These are phyloP conservation scores for Cyberlindnera petersonii DNA, from an alignment of 805 yeast species.

Conservation along the genomic window DNA sequence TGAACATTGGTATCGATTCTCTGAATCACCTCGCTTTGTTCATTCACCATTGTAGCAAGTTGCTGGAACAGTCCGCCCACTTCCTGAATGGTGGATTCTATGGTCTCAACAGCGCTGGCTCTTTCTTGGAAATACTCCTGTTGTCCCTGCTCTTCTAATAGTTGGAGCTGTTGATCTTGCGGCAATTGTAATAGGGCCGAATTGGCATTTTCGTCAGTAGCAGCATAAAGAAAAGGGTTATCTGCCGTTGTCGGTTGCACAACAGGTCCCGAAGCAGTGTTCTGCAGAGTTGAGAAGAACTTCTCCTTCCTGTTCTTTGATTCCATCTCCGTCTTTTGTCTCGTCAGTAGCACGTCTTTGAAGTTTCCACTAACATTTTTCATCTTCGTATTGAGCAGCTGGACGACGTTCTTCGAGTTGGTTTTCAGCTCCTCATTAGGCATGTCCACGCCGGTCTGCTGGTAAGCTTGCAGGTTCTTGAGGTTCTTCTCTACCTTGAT, in stretches of 20 bases:
- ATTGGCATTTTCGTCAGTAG: constrained; percentile 16
- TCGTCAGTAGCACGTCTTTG: constrained; percentile 78
- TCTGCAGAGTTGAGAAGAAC: constrained; percentile 50
- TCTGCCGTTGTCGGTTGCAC: constrained; percentile 24
- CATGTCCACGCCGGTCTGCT: constrained; percentile 36
- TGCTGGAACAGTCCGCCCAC: constrained; percentile 94
- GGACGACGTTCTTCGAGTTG: constrained; percentile 81
- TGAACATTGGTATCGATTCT: constrained; percentile 94
- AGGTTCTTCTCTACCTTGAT: constrained; percentile 72
- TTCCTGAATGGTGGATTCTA: constrained; percentile 94
- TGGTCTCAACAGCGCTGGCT: constrained; percentile 88
- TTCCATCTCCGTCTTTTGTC: constrained; percentile 80
- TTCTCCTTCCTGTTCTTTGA: constrained; percentile 81
- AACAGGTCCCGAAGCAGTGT: constrained; percentile 17
- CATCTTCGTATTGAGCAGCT: constrained; percentile 80
- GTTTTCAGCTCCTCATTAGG: constrained; percentile 56
- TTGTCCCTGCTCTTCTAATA: constrained; percentile 83
- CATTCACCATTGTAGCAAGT: constrained; percentile 94
- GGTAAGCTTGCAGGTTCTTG: constrained; percentile 54
- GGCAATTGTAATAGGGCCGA: constrained; percentile 61
- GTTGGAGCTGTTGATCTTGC: constrained; percentile 75
- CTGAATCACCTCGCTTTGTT: constrained; percentile 94
- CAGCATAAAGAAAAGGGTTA: constrained; percentile 36
- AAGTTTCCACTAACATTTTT: constrained; percentile 91
- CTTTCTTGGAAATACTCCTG: constrained; percentile 76